These are phyloP conservation scores for Evernia prunastri DNA, from an alignment of 495 filamentous ascomycete genomes.

Conservation along the genomic window DNA sequence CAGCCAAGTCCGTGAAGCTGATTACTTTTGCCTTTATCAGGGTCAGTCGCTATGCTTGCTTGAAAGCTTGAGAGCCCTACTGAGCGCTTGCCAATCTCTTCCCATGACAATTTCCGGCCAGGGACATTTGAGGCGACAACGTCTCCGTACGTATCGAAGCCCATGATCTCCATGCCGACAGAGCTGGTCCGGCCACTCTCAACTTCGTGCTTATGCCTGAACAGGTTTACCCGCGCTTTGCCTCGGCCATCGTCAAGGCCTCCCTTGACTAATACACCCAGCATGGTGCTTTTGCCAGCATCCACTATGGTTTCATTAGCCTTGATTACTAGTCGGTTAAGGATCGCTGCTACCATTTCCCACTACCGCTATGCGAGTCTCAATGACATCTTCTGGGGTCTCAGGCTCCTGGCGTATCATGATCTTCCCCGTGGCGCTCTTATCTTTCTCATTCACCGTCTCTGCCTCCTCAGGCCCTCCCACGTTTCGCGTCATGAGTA, in stretches of 20 bases:
- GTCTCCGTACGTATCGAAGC: conserved; percentile 84
- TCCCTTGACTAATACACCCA: conserved; percentile 94
- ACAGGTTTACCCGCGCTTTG: conserved; percentile 91
- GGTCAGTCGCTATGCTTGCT: conserved; percentile 15
- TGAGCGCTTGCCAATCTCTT: conserved; percentile 92
- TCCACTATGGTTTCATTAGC: conserved; percentile 54
- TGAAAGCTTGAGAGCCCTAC: conserved; percentile 32
- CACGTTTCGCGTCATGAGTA: conserved; percentile 83
- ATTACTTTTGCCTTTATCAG: conserved; percentile 70
- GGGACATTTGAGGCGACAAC: conserved; percentile 73
- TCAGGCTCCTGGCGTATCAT: conserved; percentile 69
- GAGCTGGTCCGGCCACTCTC: conserved; percentile 93
- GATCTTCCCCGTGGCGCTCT: conserved; percentile 70
- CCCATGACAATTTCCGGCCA: conserved; percentile 88
- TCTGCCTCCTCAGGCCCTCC: conserved; percentile 70
- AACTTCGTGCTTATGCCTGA: conserved; percentile 95
- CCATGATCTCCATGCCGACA: conserved; percentile 98
- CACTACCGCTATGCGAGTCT: conserved; percentile 95
- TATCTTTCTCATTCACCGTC: conserved; percentile 54
- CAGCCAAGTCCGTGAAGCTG: conserved; percentile 90
- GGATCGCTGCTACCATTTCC: conserved; percentile 62
- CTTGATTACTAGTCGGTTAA: background rate
- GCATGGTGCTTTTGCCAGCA: conserved; percentile 93
- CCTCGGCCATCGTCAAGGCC: conserved; percentile 91
- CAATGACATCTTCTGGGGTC: conserved; percentile 78